Base-by-base conservation (phyloP, 352 stramenopile genomes). In the Phytophthora pseudosyringae region DNA sequence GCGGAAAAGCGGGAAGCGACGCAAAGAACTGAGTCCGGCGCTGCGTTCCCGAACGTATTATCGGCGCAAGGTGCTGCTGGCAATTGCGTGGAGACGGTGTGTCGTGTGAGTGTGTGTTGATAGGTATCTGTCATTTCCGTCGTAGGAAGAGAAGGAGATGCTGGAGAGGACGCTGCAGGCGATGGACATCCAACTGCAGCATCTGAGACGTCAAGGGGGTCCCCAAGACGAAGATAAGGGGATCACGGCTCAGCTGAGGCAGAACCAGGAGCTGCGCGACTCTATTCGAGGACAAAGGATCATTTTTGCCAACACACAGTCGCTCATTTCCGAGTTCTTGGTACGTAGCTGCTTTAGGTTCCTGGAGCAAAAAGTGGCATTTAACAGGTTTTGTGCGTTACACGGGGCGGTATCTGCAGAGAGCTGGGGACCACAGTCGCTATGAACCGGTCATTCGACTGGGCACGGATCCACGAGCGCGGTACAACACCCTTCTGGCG, bases 361-460 rank as follows among this genome's bases (percentile, higher is more conserved):
- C 21, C 5, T 36, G 31, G 31, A 26, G 16, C 28, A 28, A 9
- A 28, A 9, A 49, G 16, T 51, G 52, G 7, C n/a, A 46, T 32
- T 60, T 16, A 35, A 48, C 9, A n/a, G 29, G 16, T 21, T 32
- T 8, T 32, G 38, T 15, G 7, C 9, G 9, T 43, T 43, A 35
- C 31, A 7, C 31, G 16, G 36, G 9, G 3, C 55, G 11, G 1
- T 26, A 26, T 38, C 15, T 31, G n/a, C 10, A 83, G 75, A 64
- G 67, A 67, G 55, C 57, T 8, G 68, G 56, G 4, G 59, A 71
- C 12, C 63, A 76, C 33, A 68, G 61, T 51, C 58, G 50, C 26
- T 76, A 75, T 56, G 69, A 76, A 29, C 64, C 75, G 40, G 45
- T 69, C 13, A 83, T 83, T 69, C 60, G 60, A 54, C 56, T 83